Conservation (phyloP, 441 rosid genomes). For the Hura crepitans region DNA sequence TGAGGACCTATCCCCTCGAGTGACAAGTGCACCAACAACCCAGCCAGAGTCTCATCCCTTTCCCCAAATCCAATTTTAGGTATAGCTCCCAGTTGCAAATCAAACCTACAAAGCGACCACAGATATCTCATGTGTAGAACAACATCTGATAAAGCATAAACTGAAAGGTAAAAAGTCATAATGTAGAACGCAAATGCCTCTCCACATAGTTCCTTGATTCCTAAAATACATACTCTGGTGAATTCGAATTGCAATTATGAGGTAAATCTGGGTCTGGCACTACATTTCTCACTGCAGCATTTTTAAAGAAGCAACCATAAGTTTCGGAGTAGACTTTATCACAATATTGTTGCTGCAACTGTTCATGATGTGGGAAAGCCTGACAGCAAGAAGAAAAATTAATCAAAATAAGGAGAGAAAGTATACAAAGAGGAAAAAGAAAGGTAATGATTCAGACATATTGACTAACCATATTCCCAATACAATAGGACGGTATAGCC, state of each 20-base stretch:
- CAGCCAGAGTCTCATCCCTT: slow-evolving; percentile 66
- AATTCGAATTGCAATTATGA: slow-evolving; percentile 59
- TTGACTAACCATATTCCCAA: not conserved
- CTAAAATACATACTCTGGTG: slow-evolving; percentile 61
- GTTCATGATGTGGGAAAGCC: slow-evolving; percentile 66
- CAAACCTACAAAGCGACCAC: slow-evolving; percentile 54
- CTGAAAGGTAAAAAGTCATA: not conserved
- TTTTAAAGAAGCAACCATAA: slow-evolving; percentile 37
- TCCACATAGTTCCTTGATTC: slow-evolving; percentile 16
- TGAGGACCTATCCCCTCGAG: slow-evolving; percentile 57
- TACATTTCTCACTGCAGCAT: slow-evolving; percentile 47
- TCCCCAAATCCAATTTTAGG: slow-evolving; percentile 83
- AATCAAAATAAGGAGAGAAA: slow-evolving; percentile 9
- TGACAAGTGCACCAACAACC: slow-evolving; percentile 47
- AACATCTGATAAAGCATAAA: slow-evolving; percentile 18
- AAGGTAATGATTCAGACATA: not conserved
- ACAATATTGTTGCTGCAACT: slow-evolving; percentile 64
- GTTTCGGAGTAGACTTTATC: slow-evolving; percentile 48
- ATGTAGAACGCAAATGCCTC: slow-evolving; percentile 14
- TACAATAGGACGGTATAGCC: not conserved
- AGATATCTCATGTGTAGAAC: slow-evolving; percentile 16
- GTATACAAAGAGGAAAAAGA: slow-evolving; percentile 2
- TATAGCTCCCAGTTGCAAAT: slow-evolving; percentile 68
- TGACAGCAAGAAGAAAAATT: slow-evolving; percentile 31
- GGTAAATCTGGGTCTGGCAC: slow-evolving; percentile 85